These are phyloP conservation scores for Aegilops sharonensis DNA, from an alignment of 176 grass and related monocot species.

Conservation along the genomic window DNA sequence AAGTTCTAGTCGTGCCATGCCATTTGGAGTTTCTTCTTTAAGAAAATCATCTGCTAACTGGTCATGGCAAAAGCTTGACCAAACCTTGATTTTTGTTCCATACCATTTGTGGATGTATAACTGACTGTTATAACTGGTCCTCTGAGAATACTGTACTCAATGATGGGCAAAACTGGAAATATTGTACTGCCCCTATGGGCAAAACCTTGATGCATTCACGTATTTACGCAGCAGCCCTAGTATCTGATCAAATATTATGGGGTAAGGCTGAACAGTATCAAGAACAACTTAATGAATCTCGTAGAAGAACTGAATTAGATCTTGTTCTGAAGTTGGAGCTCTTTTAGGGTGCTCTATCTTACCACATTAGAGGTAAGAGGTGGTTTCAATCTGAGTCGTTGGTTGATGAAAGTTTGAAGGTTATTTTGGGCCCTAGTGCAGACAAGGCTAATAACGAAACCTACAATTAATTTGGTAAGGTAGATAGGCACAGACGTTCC, in stretches of 20 bases:
- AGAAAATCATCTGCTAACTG: background rate
- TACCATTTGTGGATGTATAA: background rate
- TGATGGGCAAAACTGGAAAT: background rate
- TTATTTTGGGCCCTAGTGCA: background rate
- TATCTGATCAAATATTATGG: background rate
- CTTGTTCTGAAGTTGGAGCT: background rate
- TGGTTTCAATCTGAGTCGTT: background rate
- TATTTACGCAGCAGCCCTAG: background rate
- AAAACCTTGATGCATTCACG: background rate
- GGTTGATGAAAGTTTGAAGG: background rate
- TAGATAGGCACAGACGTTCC: background rate
- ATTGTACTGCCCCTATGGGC: background rate
- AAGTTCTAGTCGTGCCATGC: background rate
- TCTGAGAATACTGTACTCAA: background rate
- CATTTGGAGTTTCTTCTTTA: background rate
- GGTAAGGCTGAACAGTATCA: background rate
- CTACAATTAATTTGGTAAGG: background rate
- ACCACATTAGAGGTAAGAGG: background rate
- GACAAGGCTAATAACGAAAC: background rate
- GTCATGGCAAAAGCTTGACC: conserved; percentile 14
- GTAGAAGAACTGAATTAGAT: background rate
- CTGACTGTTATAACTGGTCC: background rate
- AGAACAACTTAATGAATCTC: background rate
- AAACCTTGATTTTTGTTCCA: background rate
- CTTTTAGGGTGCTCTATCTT: background rate